phyloP scores from a whole-genome alignment of 2,329 filamentous ascomycete genomes.

The Huntiella decipiens region DNA sequence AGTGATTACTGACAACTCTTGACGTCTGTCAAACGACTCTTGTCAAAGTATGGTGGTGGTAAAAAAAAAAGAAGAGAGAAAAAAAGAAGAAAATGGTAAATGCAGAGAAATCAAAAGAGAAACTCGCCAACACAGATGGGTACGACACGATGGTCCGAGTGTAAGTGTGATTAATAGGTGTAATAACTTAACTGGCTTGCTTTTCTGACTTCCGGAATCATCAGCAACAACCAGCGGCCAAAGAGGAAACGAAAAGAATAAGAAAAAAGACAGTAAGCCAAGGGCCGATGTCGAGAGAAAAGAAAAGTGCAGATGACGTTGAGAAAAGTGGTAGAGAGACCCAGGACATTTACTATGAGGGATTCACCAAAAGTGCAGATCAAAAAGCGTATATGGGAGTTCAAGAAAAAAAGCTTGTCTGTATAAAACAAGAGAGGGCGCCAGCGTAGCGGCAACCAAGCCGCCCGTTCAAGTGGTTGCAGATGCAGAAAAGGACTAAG shows the following conservation, averaged over 20 bases:
- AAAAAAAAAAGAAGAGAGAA: too few species aligned
- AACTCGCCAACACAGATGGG: not conserved
- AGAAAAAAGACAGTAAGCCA: not conserved
- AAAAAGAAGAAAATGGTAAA: not conserved
- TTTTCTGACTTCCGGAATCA: not conserved
- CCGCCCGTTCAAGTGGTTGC: not conserved
- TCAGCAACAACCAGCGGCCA: not conserved
- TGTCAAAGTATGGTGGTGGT: not conserved
- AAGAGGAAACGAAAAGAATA: not conserved
- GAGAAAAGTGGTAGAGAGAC: not conserved
- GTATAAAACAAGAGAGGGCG: too few species aligned
- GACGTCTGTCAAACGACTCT: not conserved
- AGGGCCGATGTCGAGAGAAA: not conserved
- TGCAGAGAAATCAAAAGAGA: not conserved
- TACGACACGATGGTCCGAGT: not conserved
- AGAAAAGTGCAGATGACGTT: not conserved
- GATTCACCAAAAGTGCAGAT: conserved; percentile 3
- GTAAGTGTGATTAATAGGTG: not conserved
- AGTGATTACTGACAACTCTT: not conserved
- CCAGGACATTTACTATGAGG: not conserved
- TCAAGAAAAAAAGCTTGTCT: not conserved
- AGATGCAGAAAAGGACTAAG: not conserved
- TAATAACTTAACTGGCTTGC: conserved; percentile 2
- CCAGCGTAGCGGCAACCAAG: too few species aligned
- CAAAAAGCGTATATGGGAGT: not conserved